A percentile compares a stretch with the other conserved stretches of the same genome.
Evolutionary conservation across 2,329 filamentous ascomycete species (phyloP).

Genomic region (Pseudocercospora crystallina): DNA sequence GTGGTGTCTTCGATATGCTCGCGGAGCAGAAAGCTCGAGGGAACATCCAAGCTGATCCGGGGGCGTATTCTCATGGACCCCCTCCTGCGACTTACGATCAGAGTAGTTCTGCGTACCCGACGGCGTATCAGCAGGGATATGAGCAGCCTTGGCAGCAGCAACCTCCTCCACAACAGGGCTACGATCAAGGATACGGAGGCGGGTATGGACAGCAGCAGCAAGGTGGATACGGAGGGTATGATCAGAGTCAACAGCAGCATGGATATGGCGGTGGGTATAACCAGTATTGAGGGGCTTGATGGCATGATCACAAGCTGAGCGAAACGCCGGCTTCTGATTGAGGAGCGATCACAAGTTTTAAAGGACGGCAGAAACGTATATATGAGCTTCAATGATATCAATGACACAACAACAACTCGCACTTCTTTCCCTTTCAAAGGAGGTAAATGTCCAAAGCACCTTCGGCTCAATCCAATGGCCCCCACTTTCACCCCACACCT

Average conservation of each 20-base stretch:
- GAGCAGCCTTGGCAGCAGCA: constrained; percentile 34
- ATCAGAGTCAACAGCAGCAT: constrained; percentile 14
- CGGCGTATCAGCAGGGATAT: constrained; percentile 38
- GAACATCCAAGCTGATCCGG: constrained; percentile 15
- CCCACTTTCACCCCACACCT: too few species aligned
- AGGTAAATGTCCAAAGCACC: too few species aligned
- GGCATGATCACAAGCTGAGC: background rate
- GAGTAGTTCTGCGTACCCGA: constrained; percentile 32
- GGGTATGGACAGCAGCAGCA: constrained; percentile 20
- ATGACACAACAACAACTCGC: too few species aligned
- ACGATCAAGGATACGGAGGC: constrained; percentile 23
- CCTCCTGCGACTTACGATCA: constrained; percentile 30
- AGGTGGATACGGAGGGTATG: constrained; percentile 22
- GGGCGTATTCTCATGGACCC: constrained; percentile 25
- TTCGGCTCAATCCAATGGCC: too few species aligned
- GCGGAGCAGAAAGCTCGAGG: constrained; percentile 15
- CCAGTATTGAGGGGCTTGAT: constrained; percentile 16
- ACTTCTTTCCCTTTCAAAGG: too few species aligned
- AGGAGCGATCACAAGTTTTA: too few species aligned
- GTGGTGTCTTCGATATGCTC: constrained; percentile 33
- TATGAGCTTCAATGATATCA: too few species aligned
- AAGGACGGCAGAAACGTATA: too few species aligned
- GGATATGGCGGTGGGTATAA: constrained; percentile 20
- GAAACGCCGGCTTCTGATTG: background rate
- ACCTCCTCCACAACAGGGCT: constrained; percentile 21